Conservation (phyloP, 2,329 filamentous ascomycete species). For the Camillea tinctor region DNA sequence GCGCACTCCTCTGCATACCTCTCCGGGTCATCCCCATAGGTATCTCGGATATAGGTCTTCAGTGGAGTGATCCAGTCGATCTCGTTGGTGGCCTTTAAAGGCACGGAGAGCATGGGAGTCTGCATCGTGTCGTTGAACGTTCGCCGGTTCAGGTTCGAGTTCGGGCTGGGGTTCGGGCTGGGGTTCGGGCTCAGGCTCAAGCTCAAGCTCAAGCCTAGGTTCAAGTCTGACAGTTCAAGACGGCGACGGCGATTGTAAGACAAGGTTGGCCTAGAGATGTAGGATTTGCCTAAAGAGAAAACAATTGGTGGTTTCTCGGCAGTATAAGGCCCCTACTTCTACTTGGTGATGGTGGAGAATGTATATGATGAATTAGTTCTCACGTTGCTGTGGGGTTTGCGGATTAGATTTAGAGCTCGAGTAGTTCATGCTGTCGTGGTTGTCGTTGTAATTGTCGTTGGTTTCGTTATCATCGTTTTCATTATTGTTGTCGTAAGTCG, state of each 20-base stretch:
- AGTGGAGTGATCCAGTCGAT: constrained; percentile 95
- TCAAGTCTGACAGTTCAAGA: too few species aligned
- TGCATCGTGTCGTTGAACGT: constrained; percentile 61
- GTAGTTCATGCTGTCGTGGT: constrained; percentile 19
- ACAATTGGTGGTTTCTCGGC: not conserved
- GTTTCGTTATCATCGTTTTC: too few species aligned
- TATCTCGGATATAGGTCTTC: constrained; percentile 89
- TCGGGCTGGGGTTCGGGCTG: too few species aligned
- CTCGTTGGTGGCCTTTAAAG: constrained; percentile 91
- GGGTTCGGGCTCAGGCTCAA: too few species aligned
- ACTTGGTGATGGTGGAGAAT: not conserved
- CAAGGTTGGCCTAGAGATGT: too few species aligned
- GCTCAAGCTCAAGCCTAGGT: not conserved
- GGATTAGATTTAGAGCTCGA: constrained; percentile 3
- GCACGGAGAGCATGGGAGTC: constrained; percentile 92
- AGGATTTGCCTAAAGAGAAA: too few species aligned
- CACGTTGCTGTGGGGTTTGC: constrained; percentile 5
- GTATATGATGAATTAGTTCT: constrained; percentile 5
- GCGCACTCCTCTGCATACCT: constrained; percentile 93
- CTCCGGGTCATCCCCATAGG: constrained; percentile 95
- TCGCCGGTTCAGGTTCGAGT: constrained; percentile 11
- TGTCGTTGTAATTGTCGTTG: too few species aligned
- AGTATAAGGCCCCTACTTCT: too few species aligned
- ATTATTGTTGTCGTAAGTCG: not conserved
- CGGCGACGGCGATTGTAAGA: too few species aligned